Evolutionary conservation across 371 early-diverging fungal species (phyloP).

Genomic region (Conidiobolus incongruus): DNA sequence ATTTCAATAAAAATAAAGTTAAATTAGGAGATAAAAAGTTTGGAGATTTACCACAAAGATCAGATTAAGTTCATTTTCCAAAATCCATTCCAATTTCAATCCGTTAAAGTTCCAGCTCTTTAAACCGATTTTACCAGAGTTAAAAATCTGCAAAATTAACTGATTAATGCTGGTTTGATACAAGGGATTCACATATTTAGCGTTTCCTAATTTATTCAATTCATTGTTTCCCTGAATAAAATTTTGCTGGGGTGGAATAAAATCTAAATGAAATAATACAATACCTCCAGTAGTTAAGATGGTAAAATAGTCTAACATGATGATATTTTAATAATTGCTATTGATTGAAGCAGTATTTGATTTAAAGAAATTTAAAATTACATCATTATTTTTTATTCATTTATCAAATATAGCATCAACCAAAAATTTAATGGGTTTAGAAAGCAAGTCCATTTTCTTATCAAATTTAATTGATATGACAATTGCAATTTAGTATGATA

Average conservation of each 20-base stretch:
- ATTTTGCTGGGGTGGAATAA: neutral
- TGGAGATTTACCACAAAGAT: constrained; percentile 49
- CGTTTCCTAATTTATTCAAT: neutral
- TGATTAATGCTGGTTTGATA: constrained; percentile 37
- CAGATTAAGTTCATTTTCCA: constrained; percentile 63
- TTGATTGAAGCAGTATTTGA: too few species aligned
- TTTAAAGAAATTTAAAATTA: too few species aligned
- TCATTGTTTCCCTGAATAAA: neutral
- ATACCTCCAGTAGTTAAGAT: constrained; percentile 62
- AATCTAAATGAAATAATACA: constrained; percentile 40
- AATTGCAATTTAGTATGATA: too few species aligned
- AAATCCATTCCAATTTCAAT: constrained; percentile 60
- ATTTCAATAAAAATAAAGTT: neutral
- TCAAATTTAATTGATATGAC: too few species aligned
- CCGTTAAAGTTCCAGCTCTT: constrained; percentile 28
- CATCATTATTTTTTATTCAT: too few species aligned
- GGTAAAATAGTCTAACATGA: constrained; percentile 60
- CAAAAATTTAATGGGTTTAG: too few species aligned
- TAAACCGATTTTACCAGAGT: constrained; percentile 48
- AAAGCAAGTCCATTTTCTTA: too few species aligned
- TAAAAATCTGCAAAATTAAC: constrained; percentile 50
- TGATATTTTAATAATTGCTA: neutral
- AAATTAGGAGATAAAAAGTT: neutral
- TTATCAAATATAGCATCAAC: too few species aligned
- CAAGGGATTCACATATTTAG: constrained; percentile 30